phyloP scores from a whole-genome alignment of 139 green algal genomes.

The Nannochloris sp. region DNA sequence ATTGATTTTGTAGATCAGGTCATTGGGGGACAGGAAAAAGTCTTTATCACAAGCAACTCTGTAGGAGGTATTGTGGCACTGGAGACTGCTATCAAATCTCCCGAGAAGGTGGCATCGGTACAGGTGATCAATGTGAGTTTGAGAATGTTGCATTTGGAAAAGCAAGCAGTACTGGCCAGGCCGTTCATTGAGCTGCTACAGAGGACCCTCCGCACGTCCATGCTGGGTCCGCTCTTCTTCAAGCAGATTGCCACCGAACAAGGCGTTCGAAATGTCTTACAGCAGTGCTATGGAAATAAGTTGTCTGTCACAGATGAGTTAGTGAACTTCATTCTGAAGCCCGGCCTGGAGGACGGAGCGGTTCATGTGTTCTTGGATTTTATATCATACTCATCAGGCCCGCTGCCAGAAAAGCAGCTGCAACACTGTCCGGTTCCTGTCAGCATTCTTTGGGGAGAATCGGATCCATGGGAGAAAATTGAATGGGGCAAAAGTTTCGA shows the following conservation, averaged over 20 bases:
- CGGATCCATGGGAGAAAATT: slow-evolving; percentile 85
- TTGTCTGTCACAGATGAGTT: slow-evolving; percentile 85
- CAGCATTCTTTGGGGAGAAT: slow-evolving; percentile 77
- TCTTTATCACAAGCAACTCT: slow-evolving; percentile 77
- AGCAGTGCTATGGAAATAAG: slow-evolving; percentile 78
- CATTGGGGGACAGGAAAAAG: slow-evolving; percentile 32
- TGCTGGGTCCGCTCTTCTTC: slow-evolving; percentile 69
- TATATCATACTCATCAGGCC: slow-evolving; percentile 83
- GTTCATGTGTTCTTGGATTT: slow-evolving; percentile 97
- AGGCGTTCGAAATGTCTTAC: slow-evolving; percentile 72
- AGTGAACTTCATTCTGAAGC: slow-evolving; percentile 79
- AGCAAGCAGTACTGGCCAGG: slow-evolving; percentile 40
- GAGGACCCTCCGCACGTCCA: slow-evolving; percentile 54
- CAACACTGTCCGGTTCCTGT: slow-evolving; percentile 47
- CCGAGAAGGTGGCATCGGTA: slow-evolving; percentile 59
- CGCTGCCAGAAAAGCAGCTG: slow-evolving; percentile 85
- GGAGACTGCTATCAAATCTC: slow-evolving; percentile 42
- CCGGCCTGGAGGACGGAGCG: slow-evolving; percentile 74
- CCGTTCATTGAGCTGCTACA: slow-evolving; percentile 68
- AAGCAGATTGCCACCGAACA: slow-evolving; percentile 51
- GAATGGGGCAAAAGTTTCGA: slow-evolving; percentile 55
- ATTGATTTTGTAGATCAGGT: slow-evolving; percentile 63
- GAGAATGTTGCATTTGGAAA: slow-evolving; percentile 48
- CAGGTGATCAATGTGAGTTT: slow-evolving; percentile 75
- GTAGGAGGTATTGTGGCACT: slow-evolving; percentile 39